A percentile compares a stretch with the other conserved stretches of the same genome.
Evolutionary conservation across 2,329 filamentous ascomycete species (phyloP).

Genomic region (Cladosporium sp.): DNA sequence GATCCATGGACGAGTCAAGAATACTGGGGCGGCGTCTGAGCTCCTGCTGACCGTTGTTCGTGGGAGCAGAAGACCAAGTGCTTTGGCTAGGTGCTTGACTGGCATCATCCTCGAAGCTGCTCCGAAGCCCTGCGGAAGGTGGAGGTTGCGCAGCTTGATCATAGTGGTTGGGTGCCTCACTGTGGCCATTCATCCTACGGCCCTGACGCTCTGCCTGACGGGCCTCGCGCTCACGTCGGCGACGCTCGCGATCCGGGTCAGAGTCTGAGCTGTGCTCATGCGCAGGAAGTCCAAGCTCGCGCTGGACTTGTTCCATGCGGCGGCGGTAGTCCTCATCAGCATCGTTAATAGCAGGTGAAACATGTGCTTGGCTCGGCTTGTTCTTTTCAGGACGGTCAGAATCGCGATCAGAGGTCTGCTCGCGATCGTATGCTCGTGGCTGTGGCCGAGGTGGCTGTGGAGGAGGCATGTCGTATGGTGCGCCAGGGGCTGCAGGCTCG

Average conservation of each 20-base stretch:
- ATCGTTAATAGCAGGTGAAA: conserved; percentile 24
- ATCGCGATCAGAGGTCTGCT: neutral
- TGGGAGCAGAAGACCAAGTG: conserved; percentile 13
- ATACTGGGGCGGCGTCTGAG: conserved; percentile 25
- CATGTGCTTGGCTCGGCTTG: neutral
- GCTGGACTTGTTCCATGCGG: conserved; percentile 43
- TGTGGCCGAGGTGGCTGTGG: conserved; percentile 2
- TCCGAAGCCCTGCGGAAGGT: conserved; percentile 17
- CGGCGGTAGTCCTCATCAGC: conserved; percentile 50
- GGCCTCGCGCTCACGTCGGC: conserved; percentile 29
- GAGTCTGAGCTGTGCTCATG: conserved; percentile 22
- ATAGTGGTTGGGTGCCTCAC: neutral
- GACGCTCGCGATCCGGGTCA: conserved; percentile 30
- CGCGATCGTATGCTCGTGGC: neutral
- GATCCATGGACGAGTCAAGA: conserved; percentile 27
- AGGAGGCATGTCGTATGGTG: neutral
- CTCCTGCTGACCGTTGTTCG: conserved; percentile 11
- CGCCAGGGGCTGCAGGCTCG: neutral
- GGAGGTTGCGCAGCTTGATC: conserved; percentile 1
- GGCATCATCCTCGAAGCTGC: conserved; percentile 24
- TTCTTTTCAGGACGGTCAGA: neutral
- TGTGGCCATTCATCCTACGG: conserved; percentile 14
- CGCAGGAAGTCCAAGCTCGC: conserved; percentile 38
- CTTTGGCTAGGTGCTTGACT: conserved; percentile 6
- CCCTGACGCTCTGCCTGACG: conserved; percentile 26